Percentiles rank a stretch among this genome's conserved stretches.
Conservation (phyloP, 2,329 filamentous ascomycete species). For the Ceratocystis variospora region DNA sequence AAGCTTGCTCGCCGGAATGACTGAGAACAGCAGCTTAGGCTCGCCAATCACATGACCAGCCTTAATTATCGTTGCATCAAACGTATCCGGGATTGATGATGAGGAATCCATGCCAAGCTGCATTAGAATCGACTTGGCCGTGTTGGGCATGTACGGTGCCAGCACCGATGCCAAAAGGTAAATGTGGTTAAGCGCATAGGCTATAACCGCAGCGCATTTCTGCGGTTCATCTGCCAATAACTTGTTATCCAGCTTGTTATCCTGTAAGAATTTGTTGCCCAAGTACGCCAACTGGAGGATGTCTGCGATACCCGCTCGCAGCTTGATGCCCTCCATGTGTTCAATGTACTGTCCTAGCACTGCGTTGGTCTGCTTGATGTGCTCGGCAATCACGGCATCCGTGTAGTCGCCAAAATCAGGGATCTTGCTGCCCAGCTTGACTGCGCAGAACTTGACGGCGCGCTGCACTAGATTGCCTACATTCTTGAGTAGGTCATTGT, state of each 20-base stretch:
- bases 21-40: conserved; percentile 65
- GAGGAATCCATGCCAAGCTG: conserved; percentile 51
- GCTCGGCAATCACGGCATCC: conserved; percentile 40
- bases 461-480: conserved; percentile 63
- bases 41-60: conserved; percentile 71
- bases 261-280: conserved; percentile 38
- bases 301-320: conserved; percentile 51
- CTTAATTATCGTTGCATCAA: conserved; percentile 47
- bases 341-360: conserved; percentile 52
- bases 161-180: conserved; percentile 68
- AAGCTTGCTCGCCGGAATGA: conserved; percentile 68
- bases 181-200: conserved; percentile 70
- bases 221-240: conserved; percentile 41
- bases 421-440: conserved; percentile 57
- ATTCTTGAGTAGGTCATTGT: conserved; percentile 71
- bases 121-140: conserved; percentile 56
- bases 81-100: conserved; percentile 50
- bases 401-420: conserved; percentile 45
- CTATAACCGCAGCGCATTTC: conserved; percentile 47
- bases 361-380: conserved; percentile 50
- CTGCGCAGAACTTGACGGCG: conserved; percentile 60
- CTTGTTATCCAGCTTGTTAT: conserved; percentile 41
- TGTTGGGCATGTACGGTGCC: conserved; percentile 75
- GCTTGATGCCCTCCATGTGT: conserved; percentile 56
- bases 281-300: conserved; percentile 53